Conservation (phyloP, 352 stramenopile species). For the Globisporangium spiculum region DNA sequence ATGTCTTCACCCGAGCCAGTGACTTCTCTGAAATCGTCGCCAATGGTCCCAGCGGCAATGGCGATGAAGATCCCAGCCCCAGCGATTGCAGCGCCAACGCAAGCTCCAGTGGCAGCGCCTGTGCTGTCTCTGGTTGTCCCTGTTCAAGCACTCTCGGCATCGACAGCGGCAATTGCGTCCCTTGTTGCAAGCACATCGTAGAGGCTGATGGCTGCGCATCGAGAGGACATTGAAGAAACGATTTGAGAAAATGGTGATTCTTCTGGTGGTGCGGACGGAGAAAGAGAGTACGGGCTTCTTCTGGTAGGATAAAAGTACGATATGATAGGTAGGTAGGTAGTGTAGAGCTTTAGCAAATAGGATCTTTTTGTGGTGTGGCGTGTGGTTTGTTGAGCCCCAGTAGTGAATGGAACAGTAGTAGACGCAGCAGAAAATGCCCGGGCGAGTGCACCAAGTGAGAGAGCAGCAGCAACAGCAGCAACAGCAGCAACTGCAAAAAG, state of each 20-base stretch:
- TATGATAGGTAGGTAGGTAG: constrained; percentile 22
- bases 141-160: background rate
- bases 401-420: constrained; percentile 14
- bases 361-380: constrained; percentile 19
- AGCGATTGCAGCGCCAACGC: constrained; percentile 1
- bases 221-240: background rate
- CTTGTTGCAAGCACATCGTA: constrained; percentile 20
- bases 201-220: background rate
- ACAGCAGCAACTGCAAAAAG: constrained; percentile 1
- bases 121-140: background rate
- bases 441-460: constrained; percentile 9
- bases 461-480: constrained; percentile 11
- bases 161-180: constrained; percentile 15
- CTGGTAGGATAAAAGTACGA: constrained; percentile 16
- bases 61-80: constrained; percentile 4
- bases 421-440: background rate
- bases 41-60: constrained; percentile 12
- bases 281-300: constrained; percentile 12
- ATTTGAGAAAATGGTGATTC: background rate
- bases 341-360: constrained; percentile 18
- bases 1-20: constrained; percentile 14
- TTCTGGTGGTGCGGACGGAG: background rate
- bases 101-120: background rate
- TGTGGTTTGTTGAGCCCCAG: constrained; percentile 10
- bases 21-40: constrained; percentile 2